Percentiles rank a stretch among this genome's conserved stretches.
Evolutionary conservation across 2,329 filamentous ascomycete genomes (phyloP).

Genomic region (Alternaria alternata): DNA sequence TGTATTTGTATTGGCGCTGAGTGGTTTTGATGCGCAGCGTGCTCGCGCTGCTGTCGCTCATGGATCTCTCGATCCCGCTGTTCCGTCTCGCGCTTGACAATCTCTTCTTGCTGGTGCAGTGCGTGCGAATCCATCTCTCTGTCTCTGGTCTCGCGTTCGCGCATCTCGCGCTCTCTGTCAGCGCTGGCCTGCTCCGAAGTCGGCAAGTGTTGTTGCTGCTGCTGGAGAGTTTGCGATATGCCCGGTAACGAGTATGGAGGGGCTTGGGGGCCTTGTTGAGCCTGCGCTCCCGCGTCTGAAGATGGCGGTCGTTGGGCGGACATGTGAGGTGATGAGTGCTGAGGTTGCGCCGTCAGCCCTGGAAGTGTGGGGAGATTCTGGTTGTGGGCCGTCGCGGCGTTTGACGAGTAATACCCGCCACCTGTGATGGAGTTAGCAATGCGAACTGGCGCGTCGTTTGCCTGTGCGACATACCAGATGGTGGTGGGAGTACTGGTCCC

Average conservation of each 20-base stretch:
- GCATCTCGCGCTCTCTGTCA: slow-evolving; percentile 59
- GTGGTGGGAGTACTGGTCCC: slow-evolving; percentile 51
- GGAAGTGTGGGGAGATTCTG: slow-evolving; percentile 57
- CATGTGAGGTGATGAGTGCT: slow-evolving; percentile 53
- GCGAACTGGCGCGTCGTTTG: slow-evolving; percentile 15
- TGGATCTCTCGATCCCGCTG: slow-evolving; percentile 67
- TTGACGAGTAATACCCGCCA: slow-evolving; percentile 54
- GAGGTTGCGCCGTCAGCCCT: slow-evolving; percentile 55
- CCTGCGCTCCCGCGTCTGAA: slow-evolving; percentile 49
- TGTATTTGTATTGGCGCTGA: slow-evolving; percentile 90
- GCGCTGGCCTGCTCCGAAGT: slow-evolving; percentile 44
- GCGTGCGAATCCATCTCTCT: slow-evolving; percentile 63
- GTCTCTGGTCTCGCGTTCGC: slow-evolving; percentile 53
- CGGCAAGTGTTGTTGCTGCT: slow-evolving; percentile 50
- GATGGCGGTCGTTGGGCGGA: slow-evolving; percentile 47
- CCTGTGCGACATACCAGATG: slow-evolving; percentile 45
- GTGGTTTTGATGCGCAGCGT: slow-evolving; percentile 82
- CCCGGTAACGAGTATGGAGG: slow-evolving; percentile 55
- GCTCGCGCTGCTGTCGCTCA: slow-evolving; percentile 67
- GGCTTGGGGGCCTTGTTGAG: slow-evolving; percentile 45
- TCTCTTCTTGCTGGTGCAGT: slow-evolving; percentile 62
- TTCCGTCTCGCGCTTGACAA: slow-evolving; percentile 53
- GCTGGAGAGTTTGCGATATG: slow-evolving; percentile 54
- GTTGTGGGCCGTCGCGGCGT: slow-evolving; percentile 43
- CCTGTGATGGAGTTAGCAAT: slow-evolving; percentile 33